phyloP scores from a whole-genome alignment of 441 rosid genomes.

The Gossypium aridum region DNA sequence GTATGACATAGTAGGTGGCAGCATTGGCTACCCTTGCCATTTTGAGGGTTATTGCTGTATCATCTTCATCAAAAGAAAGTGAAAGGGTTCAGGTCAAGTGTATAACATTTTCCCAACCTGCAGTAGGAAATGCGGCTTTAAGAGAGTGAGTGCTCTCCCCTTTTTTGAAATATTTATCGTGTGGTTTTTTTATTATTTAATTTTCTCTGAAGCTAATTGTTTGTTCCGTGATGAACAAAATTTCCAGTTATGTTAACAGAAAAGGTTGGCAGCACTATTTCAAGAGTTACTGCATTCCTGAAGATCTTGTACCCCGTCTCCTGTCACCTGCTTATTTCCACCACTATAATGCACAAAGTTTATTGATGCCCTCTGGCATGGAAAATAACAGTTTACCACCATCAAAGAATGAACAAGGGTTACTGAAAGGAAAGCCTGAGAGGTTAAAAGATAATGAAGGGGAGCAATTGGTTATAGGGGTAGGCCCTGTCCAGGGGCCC shows the following conservation, averaged over 20 bases:
- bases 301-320: conserved; percentile 94
- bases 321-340: conserved; percentile 96
- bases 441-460: conserved; percentile 46
- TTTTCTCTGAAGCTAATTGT: conserved; percentile 1
- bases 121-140: conserved; percentile 94
- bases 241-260: conserved; percentile 69
- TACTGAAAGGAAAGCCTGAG: conserved; percentile 39
- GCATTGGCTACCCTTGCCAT: conserved; percentile 96
- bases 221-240: not conserved
- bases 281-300: conserved; percentile 96
- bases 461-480: conserved; percentile 85
- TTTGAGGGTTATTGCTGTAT: conserved; percentile 81
- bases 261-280: conserved; percentile 94
- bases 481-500: conserved; percentile 91
- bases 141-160: conserved; percentile 60
- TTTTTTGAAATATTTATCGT: not conserved
- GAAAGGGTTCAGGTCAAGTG: conserved; percentile 80
- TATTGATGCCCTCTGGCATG: conserved; percentile 36
- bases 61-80: conserved; percentile 62
- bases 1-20: conserved; percentile 54
- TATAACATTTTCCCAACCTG: conserved; percentile 93
- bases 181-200: not conserved
- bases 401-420: conserved; percentile 29
- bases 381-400: conserved; percentile 21
- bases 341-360: conserved; percentile 76